These are phyloP conservation scores for Linnemannia hyalina DNA, from an alignment of 192 early-diverging fungal species.

Conservation along the genomic window DNA sequence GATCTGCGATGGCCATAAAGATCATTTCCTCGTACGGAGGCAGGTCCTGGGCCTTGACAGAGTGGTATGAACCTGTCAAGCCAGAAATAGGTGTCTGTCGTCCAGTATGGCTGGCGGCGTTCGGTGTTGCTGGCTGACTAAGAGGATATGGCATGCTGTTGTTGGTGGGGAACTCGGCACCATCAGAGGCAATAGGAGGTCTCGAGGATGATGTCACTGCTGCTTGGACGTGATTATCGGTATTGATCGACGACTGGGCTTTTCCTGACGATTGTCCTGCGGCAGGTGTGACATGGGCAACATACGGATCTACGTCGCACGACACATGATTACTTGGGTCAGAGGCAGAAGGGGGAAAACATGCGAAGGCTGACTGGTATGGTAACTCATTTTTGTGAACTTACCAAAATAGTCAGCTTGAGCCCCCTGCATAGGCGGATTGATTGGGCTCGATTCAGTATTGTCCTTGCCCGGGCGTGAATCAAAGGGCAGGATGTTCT, in stretches of 20 bases:
- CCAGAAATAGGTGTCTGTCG: conserved; percentile 26
- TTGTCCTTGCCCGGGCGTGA: neutral
- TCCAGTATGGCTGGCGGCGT: neutral
- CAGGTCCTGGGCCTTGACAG: conserved; percentile 47
- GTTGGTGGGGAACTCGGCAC: neutral
- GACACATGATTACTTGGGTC: neutral
- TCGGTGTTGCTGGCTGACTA: conserved; percentile 34
- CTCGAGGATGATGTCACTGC: neutral
- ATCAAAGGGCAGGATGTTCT: conserved; percentile 2
- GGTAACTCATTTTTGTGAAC: neutral
- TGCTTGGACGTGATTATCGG: neutral
- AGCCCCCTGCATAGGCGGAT: neutral
- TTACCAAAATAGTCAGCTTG: conserved; percentile 48
- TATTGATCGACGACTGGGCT: neutral
- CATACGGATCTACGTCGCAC: conserved; percentile 11
- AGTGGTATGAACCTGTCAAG: conserved; percentile 14
- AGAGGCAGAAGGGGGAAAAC: neutral
- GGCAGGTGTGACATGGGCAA: conserved; percentile 15
- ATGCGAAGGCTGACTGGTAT: neutral
- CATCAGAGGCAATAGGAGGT: neutral
- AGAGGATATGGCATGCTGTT: neutral
- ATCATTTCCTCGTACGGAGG: conserved; percentile 69
- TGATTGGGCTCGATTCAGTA: neutral
- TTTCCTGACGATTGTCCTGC: neutral
- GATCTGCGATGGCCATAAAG: conserved; percentile 57